Percentiles rank a stretch among this genome's conserved stretches.
Conservation (phyloP, 306 rosid genomes). For the Prunus fruticosa region DNA sequence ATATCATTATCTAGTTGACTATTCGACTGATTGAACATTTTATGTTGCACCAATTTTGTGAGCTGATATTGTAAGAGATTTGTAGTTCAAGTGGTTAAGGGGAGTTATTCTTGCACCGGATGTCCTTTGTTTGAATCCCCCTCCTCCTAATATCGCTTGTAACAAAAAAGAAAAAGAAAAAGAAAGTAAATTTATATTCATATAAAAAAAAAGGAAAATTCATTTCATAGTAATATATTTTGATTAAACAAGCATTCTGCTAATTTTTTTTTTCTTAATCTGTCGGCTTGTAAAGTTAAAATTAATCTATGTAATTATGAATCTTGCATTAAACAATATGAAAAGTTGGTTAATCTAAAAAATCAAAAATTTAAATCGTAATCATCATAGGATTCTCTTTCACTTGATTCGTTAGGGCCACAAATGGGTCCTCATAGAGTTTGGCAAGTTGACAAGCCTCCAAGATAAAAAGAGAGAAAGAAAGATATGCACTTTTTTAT, state of each 20-base stretch:
- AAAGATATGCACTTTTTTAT: neutral
- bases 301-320: conserved; percentile 4
- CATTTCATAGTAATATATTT: too few relatives aligned
- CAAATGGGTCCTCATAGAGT: neutral
- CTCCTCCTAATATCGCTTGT: too few relatives aligned
- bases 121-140: too few relatives aligned
- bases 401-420: conserved; percentile 27
- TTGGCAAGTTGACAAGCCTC: conserved; percentile 14
- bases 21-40: too few relatives aligned
- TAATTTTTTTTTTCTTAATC: neutral
- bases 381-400: conserved; percentile 55
- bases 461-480: neutral
- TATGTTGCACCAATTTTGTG: too few relatives aligned
- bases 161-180: too few relatives aligned
- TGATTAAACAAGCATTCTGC: neutral
- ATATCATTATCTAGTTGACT: too few relatives aligned
- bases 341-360: conserved; percentile 4
- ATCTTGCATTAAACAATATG: neutral
- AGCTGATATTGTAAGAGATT: too few relatives aligned
- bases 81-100: too few relatives aligned
- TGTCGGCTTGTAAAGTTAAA: neutral
- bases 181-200: too few relatives aligned
- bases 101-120: accelerated
- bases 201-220: too few relatives aligned
- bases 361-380: neutral